Evolutionary conservation across 148 eudicot genomes (phyloP).

Genomic region (Polygonum aviculare): DNA sequence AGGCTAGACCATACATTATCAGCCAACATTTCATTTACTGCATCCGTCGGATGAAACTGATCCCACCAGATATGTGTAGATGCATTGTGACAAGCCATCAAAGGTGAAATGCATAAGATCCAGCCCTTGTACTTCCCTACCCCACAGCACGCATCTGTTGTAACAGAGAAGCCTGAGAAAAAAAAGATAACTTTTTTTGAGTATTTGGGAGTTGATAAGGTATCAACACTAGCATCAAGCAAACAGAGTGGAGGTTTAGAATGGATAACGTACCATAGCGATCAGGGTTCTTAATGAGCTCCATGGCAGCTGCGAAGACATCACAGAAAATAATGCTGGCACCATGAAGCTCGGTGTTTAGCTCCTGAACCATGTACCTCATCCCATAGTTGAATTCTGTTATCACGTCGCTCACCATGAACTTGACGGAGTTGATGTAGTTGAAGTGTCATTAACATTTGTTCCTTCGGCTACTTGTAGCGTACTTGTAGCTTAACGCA

Average conservation of each 20-base stretch:
- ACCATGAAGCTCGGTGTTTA: conserved; percentile 39
- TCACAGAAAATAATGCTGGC: conserved; percentile 69
- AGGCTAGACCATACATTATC: conserved; percentile 83
- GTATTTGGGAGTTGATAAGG: background rate
- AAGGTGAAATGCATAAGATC: conserved; percentile 66
- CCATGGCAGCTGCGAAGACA: conserved; percentile 67
- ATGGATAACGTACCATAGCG: conserved; percentile 38
- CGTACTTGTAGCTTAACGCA: too few relatives aligned
- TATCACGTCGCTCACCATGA: conserved; percentile 78
- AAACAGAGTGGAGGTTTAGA: background rate
- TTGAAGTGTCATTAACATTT: too few relatives aligned
- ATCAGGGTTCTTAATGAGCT: conserved; percentile 46
- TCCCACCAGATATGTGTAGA: conserved; percentile 93
- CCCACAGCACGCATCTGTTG: conserved; percentile 80
- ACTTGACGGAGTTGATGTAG: too few relatives aligned
- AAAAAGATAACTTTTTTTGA: background rate
- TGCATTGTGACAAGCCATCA: conserved; percentile 77
- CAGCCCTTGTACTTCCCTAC: conserved; percentile 69
- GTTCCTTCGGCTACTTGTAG: too few relatives aligned
- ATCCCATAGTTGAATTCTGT: conserved; percentile 68
- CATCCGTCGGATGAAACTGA: conserved; percentile 83
- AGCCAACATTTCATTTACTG: conserved; percentile 65
- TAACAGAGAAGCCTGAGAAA: conserved; percentile 49
- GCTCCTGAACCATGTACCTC: conserved; percentile 58
- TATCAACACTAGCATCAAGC: background rate